Conservation (phyloP, 2,329 filamentous ascomycete genomes). For the Seiridium cupressi region DNA sequence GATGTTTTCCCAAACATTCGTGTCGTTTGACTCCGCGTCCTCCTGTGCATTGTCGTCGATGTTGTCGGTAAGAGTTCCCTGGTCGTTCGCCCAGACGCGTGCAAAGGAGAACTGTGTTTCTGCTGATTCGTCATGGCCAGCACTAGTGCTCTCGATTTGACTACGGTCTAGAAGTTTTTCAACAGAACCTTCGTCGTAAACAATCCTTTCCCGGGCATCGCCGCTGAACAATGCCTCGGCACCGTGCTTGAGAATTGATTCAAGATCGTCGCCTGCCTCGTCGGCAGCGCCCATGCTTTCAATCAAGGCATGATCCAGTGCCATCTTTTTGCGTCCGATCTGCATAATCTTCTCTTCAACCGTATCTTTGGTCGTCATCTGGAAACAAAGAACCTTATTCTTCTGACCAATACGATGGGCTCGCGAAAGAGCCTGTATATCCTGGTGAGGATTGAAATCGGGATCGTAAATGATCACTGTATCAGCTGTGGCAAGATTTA, state of each 20-base stretch:
- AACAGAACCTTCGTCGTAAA: conserved; percentile 79
- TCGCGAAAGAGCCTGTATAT: conserved; percentile 90
- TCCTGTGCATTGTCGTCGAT: conserved; percentile 50
- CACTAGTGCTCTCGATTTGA: conserved; percentile 69
- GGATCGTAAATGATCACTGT: conserved; percentile 97
- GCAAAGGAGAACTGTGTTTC: conserved; percentile 88
- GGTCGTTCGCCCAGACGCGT: conserved; percentile 87
- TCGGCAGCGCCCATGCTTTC: conserved; percentile 88
- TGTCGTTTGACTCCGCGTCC: conserved; percentile 55
- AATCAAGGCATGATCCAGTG: conserved; percentile 90
- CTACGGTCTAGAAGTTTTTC: conserved; percentile 88
- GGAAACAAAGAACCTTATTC: conserved; percentile 93
- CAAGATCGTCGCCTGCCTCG: conserved; percentile 74
- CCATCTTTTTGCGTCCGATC: conserved; percentile 93
- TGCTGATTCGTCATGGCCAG: conserved; percentile 60
- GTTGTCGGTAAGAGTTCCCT: conserved; percentile 63
- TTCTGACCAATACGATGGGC: conserved; percentile 96
- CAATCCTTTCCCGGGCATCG: conserved; percentile 68
- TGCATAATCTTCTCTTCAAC: conserved; percentile 97
- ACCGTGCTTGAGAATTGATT: conserved; percentile 84
- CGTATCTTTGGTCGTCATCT: conserved; percentile 84
- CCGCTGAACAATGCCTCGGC: conserved; percentile 84
- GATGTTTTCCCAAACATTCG: conserved; percentile 86
- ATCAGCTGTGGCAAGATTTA: conserved; percentile 94
- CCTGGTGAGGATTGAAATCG: conserved; percentile 97